phyloP scores from a whole-genome alignment of 1,284 basidiomycete genomes.

The Ceratobasidium papillatum region DNA sequence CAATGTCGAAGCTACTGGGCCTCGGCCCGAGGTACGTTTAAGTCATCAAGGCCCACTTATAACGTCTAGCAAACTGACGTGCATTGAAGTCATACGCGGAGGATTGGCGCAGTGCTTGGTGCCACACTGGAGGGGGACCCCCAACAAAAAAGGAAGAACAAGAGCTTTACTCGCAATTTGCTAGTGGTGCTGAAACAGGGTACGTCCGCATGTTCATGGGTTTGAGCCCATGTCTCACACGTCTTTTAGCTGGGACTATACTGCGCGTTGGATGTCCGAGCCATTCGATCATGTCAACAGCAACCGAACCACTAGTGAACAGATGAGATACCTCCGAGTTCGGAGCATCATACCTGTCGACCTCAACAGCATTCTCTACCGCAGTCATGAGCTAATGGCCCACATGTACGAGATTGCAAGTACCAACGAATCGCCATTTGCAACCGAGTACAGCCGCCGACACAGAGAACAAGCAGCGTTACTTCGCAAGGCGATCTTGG shows the following conservation, averaged over 20 bases:
- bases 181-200: constrained; percentile 9
- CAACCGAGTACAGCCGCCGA: constrained; percentile 11
- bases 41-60: neutral
- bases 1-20: constrained; percentile 79
- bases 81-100: constrained; percentile 50
- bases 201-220: neutral
- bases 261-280: constrained; percentile 2
- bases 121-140: constrained; percentile 45
- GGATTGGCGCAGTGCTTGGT: constrained; percentile 82
- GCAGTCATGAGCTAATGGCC: constrained; percentile 69
- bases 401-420: constrained; percentile 64
- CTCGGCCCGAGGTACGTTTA: constrained; percentile 78
- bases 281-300: too few relatives aligned
- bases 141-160: neutral
- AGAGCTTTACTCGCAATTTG: constrained; percentile 2
- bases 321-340: constrained; percentile 49
- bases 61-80: neutral
- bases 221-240: neutral
- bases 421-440: constrained; percentile 53
- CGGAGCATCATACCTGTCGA: constrained; percentile 77
- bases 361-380: constrained; percentile 85
- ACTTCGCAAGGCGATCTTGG: constrained; percentile 76
- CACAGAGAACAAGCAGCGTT: constrained; percentile 60
- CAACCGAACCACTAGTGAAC: neutral
- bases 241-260: constrained; percentile 3